Evolutionary conservation across 163 green algal genomes (phyloP).

Genomic region (Prototheca stagnorum): DNA sequence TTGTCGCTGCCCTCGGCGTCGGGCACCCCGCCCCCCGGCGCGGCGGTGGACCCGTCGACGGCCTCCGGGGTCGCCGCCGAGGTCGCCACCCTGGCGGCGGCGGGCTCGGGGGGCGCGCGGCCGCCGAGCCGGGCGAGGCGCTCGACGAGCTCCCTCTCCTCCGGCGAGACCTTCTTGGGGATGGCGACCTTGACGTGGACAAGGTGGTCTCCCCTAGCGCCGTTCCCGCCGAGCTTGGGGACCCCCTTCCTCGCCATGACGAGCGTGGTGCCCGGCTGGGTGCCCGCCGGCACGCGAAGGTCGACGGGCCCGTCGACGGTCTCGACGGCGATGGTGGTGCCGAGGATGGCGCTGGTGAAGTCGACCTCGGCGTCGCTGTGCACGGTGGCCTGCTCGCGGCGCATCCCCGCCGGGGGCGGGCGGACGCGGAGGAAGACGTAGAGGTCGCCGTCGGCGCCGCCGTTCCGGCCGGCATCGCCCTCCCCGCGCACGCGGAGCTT

Average conservation of each 20-base stretch:
- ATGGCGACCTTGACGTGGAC: slow-evolving; percentile 72
- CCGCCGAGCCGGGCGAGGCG: slow-evolving; percentile 7
- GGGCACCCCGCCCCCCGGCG: no score
- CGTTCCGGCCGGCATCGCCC: slow-evolving; percentile 52
- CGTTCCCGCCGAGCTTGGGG: slow-evolving; percentile 51
- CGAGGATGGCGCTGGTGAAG: slow-evolving; percentile 90
- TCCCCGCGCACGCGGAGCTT: slow-evolving; percentile 76
- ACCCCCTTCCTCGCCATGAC: slow-evolving; percentile 93
- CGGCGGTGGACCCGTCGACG: no score
- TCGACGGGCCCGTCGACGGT: slow-evolving; percentile 85
- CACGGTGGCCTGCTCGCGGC: slow-evolving; percentile 75
- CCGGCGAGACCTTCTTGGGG: slow-evolving; percentile 52
- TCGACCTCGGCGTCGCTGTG: slow-evolving; percentile 72
- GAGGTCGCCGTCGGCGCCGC: no score
- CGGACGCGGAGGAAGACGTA: slow-evolving; percentile 86
- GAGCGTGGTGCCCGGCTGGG: slow-evolving; percentile 90
- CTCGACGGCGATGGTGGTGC: slow-evolving; percentile 49
- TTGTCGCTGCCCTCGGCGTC: no score
- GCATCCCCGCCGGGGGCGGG: slow-evolving; percentile 43
- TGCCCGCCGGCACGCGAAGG: slow-evolving; percentile 87
- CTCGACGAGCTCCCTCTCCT: slow-evolving; percentile 78
- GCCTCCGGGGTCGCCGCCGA: no score
- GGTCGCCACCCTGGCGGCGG: background rate
- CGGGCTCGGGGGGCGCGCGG: background rate
- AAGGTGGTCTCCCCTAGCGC: slow-evolving; percentile 65